These are phyloP conservation scores for Chrysosphaeria jannelii DNA, from an alignment of 2,329 filamentous ascomycete species.

Conservation along the genomic window DNA sequence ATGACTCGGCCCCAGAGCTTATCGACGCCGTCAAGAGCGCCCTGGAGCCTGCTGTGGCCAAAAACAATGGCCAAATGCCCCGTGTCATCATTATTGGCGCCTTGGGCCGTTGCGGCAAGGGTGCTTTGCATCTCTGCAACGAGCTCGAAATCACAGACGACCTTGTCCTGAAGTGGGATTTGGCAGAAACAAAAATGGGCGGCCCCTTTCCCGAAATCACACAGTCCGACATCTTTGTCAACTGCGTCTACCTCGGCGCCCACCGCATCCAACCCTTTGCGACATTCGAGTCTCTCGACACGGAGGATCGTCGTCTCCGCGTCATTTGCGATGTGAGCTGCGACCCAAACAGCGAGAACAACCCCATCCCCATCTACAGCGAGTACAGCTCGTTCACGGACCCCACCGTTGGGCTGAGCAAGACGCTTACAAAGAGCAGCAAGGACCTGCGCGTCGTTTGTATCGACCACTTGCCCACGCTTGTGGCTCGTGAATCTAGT, in stretches of 20 bases:
- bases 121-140: conserved; percentile 52
- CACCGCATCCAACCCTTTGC: conserved; percentile 53
- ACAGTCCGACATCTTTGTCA: conserved; percentile 48
- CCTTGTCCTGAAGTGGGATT: conserved; percentile 40
- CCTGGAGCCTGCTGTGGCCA: conserved; percentile 29
- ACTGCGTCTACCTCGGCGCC: conserved; percentile 56
- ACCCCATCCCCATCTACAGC: conserved; percentile 42
- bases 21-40: conserved; percentile 44
- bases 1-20: conserved; percentile 19
- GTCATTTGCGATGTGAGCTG: conserved; percentile 58
- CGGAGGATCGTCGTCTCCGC: conserved; percentile 37
- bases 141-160: conserved; percentile 40
- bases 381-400: conserved; percentile 66
- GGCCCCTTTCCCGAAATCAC: conserved; percentile 58
- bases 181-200: conserved; percentile 45
- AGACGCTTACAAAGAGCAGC: conserved; percentile 14
- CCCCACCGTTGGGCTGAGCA: conserved; percentile 41
- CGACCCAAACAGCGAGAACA: conserved; percentile 39
- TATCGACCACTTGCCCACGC: conserved; percentile 59
- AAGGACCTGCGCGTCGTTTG: conserved; percentile 50
- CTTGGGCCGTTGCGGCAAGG: conserved; percentile 55
- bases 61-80: conserved; percentile 31
- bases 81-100: conserved; percentile 62
- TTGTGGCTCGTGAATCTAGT: conserved; percentile 62
- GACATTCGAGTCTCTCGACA: conserved; percentile 34